Base-by-base conservation (phyloP, 2,329 filamentous ascomycete genomes). In the Microdochium bolleyi region DNA sequence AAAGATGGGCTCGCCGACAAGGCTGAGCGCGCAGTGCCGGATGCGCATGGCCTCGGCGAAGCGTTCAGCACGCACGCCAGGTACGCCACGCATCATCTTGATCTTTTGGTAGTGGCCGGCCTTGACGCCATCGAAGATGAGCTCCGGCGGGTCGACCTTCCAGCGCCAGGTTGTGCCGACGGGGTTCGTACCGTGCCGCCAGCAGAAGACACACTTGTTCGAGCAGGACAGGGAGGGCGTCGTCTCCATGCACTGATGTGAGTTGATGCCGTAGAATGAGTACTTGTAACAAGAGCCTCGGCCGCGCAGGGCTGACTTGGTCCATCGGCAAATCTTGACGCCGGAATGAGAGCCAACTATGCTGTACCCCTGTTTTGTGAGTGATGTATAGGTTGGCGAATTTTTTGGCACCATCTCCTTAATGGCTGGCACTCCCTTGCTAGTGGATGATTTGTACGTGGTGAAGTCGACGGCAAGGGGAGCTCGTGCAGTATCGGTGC, bases 181-280 rank as follows among this genome's bases (percentile, higher is more conserved):
- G 0, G 92, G 92, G 67, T 97, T 99, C 0, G 94, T 97, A 51
- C 92, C 94, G 66, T 97, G 94, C 7, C 94, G 85, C 94, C 92
- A 99, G 78, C 92, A 99, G 70, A 97, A 99, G 59, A 99, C 90
- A 69, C 94, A 97, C 69, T 99, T 97, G 75, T 97, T 97, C 57
- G 88, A 94, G 77, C 92, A 99, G 10, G 90, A 95, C 3, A 99
- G 81, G 0, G 92, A 96, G 0, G 92, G 92, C 0, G 92, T 97
- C 2, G 92, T 92, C 71, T 99, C 92, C 94, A 99, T 99, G 70
- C 92, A 99, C 56, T 95, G 87, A 65, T 99, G 94, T 0, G 92
- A 96, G 58, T 88, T 83, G 68, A 99, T 99, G 49, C 92, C 92
- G 69, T 99, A 99, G 69, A 99, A 95, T 0, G 89, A 95, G 70